These are phyloP conservation scores for Scedosporium boydii DNA, from an alignment of 2,329 filamentous ascomycete genomes.

Conservation along the genomic window DNA sequence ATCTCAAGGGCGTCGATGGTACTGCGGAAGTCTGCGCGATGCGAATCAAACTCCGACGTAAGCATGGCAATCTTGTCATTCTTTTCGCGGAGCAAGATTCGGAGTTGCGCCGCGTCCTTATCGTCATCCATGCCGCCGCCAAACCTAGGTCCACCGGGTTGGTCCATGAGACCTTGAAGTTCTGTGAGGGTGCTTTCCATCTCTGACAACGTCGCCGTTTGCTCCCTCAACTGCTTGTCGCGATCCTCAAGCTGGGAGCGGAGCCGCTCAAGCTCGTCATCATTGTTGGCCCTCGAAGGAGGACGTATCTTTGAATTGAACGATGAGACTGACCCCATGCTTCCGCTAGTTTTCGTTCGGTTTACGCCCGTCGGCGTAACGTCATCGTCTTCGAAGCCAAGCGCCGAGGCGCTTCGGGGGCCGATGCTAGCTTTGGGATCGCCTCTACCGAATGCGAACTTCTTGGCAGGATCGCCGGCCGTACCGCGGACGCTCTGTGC, in stretches of 20 bases:
- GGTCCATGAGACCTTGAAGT: slow-evolving; percentile 59
- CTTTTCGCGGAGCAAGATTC: slow-evolving; percentile 81
- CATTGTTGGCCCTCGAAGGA: slow-evolving; percentile 47
- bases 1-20: slow-evolving; percentile 95
- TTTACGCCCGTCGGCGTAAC: slow-evolving; percentile 40
- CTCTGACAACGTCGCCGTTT: slow-evolving; percentile 70
- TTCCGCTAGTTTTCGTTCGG: slow-evolving; percentile 44
- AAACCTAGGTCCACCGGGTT: slow-evolving; percentile 19
- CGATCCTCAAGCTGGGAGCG: slow-evolving; percentile 70
- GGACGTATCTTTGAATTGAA: slow-evolving; percentile 44
- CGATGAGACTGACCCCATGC: slow-evolving; percentile 43
- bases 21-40: slow-evolving; percentile 90
- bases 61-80: slow-evolving; percentile 93
- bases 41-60: slow-evolving; percentile 87
- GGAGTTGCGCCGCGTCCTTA: slow-evolving; percentile 66
- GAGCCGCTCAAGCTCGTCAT: slow-evolving; percentile 66
- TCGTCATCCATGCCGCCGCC: slow-evolving; percentile 34
- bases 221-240: slow-evolving; percentile 80
- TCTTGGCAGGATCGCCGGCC: slow-evolving; percentile 53
- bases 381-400: slow-evolving; percentile 52
- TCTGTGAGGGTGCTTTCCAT: slow-evolving; percentile 88
- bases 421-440: slow-evolving; percentile 38
- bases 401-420: slow-evolving; percentile 49
- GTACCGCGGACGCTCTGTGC: slow-evolving; percentile 55
- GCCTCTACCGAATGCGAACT: slow-evolving; percentile 21